Percentiles rank a stretch among this genome's conserved stretches.
Evolutionary conservation across 1,139 yeast species (phyloP).

Genomic region (Debaryomycetaceae sp.): DNA sequence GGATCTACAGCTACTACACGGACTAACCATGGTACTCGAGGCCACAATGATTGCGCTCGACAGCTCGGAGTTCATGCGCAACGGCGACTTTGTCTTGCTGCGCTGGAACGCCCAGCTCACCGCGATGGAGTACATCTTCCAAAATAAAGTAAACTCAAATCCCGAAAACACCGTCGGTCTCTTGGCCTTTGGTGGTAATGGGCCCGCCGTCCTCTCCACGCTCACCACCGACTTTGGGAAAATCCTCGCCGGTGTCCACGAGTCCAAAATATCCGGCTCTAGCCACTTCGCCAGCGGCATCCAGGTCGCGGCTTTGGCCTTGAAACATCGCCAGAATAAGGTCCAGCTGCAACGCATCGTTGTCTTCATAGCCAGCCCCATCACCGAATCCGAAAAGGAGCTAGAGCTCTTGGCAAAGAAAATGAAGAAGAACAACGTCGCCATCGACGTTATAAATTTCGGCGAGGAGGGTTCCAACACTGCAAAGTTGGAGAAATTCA

Average conservation of each 20-base stretch:
- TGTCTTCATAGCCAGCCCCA: constrained; percentile 84
- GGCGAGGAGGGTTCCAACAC: constrained; percentile 83
- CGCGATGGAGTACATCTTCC: constrained; percentile 83
- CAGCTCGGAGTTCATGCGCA: constrained; percentile 91
- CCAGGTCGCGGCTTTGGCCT: constrained; percentile 94
- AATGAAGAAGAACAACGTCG: constrained; percentile 87
- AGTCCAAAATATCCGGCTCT: constrained; percentile 61
- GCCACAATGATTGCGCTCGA: constrained; percentile 94
- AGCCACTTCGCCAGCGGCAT: constrained; percentile 72
- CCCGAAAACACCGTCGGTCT: constrained; percentile 94
- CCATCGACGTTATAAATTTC: constrained; percentile 82
- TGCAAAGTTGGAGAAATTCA: constrained; percentile 69
- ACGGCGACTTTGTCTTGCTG: constrained; percentile 86
- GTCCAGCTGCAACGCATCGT: constrained; percentile 86
- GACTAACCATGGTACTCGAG: constrained; percentile 66
- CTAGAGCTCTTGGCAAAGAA: constrained; percentile 81
- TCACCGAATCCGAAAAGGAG: constrained; percentile 58
- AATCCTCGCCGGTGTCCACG: constrained; percentile 79
- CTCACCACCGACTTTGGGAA: constrained; percentile 83
- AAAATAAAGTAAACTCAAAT: constrained; percentile 74
- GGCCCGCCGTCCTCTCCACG: constrained; percentile 78
- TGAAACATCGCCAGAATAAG: constrained; percentile 92
- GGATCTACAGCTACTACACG: constrained; percentile 1
- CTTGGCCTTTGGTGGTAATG: constrained; percentile 78
- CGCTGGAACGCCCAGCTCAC: constrained; percentile 91